Base-by-base conservation (phyloP, 352 stramenopile species). In the Phytophthora niederhauseri region DNA sequence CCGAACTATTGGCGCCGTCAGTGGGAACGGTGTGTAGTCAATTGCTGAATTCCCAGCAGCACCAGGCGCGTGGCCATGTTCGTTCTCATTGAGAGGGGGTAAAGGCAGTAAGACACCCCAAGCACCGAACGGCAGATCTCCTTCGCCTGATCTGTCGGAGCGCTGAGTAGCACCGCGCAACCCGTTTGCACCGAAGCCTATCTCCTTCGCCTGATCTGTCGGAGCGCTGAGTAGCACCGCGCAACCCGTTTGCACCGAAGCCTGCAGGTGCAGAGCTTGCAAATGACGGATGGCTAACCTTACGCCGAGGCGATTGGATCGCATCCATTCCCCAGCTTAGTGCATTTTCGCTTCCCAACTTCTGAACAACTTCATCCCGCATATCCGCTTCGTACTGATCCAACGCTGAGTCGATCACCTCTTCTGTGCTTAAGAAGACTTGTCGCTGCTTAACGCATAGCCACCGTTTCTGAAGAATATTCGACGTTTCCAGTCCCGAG, bases 321-420 rank as follows among this genome's bases (percentile, higher is more conserved):
- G 86, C 87, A 70, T 95, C 87, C 4, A 91, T 79, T 8, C 85
- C 87, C 89, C 89, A 96, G 8, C 78, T 93, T 20, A 96, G 54
- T 0, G 84, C 89, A 49, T 96, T 95, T 61, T 94, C 84, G 34
- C 79, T 82, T 1, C 82, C 85, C 7, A 96, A 73, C n/a, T 89
- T 90, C 9, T 68, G 66, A 1, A 95, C 77, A 19, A 92, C 86
- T 66, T 90, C 61, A 7, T 95, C 76, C 43, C 85, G 71, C 19
- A 89, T 82, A 7, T 73, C 46, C 17, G 41, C 48, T 71, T 96
- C 89, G 15, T 80, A 84, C 38, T 80, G 67, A 57, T 96, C 89
- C 34, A 96, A 45, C 1, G 83, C 76, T n/a, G 78, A 69, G 58
- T 95, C 83, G 11, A 96, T 76, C 17, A 93, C 84, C 9, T 80